These are phyloP conservation scores for Pouteria campechiana DNA, from an alignment of 179 eudicot genomes.

Conservation along the genomic window DNA sequence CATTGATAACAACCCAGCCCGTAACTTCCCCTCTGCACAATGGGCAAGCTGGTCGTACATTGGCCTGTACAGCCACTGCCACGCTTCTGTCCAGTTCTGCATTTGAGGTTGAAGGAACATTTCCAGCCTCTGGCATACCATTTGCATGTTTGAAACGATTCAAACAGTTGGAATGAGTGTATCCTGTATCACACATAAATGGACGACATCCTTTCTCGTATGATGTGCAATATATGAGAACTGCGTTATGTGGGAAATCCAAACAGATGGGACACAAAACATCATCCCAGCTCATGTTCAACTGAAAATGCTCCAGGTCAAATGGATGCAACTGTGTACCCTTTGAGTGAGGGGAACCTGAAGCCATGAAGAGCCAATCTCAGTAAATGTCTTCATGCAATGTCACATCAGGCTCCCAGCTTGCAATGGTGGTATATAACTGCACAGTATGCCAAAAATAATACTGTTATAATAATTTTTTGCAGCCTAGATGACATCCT, in stretches of 20 bases:
- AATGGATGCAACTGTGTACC: too few relatives aligned
- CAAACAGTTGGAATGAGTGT: slow-evolving; percentile 86
- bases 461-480: too few relatives aligned
- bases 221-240: slow-evolving; percentile 85
- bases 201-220: slow-evolving; percentile 79
- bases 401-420: too few relatives aligned
- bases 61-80: slow-evolving; percentile 16
- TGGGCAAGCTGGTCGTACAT: slow-evolving; percentile 68
- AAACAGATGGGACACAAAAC: slow-evolving; percentile 85
- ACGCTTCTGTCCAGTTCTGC: slow-evolving; percentile 11
- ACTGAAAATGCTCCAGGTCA: slow-evolving; percentile 47
- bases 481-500: too few relatives aligned
- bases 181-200: slow-evolving; percentile 84
- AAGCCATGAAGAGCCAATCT: too few relatives aligned
- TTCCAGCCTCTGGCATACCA: slow-evolving; percentile 38
- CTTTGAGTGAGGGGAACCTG: too few relatives aligned
- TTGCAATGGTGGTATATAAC: too few relatives aligned
- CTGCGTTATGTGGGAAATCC: slow-evolving; percentile 86
- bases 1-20: slow-evolving; percentile 62
- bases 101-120: slow-evolving; percentile 27
- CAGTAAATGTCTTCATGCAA: too few relatives aligned
- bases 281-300: slow-evolving; percentile 58
- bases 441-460: too few relatives aligned
- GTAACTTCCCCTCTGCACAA: slow-evolving; percentile 88
- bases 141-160: slow-evolving; percentile 75